phyloP scores from a whole-genome alignment of 345 rosid species.

The Syzygium grande region DNA sequence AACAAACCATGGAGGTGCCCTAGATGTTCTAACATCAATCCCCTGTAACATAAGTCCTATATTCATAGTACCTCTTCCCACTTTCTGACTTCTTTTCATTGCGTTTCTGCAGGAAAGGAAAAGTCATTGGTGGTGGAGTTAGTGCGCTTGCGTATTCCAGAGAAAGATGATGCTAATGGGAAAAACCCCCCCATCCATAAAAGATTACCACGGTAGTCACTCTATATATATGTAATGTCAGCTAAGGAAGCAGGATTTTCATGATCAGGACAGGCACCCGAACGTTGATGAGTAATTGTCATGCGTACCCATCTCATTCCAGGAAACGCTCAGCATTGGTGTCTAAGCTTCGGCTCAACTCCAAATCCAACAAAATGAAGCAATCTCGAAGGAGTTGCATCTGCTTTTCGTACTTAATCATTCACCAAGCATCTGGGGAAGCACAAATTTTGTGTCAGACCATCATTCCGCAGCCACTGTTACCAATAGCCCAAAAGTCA shows the following conservation, averaged over 20 bases:
- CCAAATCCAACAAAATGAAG: neutral
- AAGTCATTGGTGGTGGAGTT: neutral
- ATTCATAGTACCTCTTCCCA: slow-evolving; percentile 55
- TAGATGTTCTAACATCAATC: slow-evolving; percentile 19
- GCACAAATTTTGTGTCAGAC: neutral
- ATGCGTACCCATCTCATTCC: neutral
- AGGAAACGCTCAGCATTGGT: neutral
- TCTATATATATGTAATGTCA: neutral
- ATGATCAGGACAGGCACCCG: neutral
- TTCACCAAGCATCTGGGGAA: neutral
- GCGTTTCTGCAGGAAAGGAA: slow-evolving; percentile 39
- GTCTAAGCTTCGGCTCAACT: neutral
- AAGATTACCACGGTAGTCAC: neutral
- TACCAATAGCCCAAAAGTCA: neutral
- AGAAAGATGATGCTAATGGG: neutral
- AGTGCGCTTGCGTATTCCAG: neutral
- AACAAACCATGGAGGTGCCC: neutral
- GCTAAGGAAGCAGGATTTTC: neutral
- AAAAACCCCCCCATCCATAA: neutral
- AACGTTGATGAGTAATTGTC: neutral
- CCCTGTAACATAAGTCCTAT: slow-evolving; percentile 37
- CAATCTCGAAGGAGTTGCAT: neutral
- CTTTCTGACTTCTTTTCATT: slow-evolving; percentile 58
- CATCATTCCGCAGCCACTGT: neutral
- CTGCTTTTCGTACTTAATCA: neutral